phyloP scores from a whole-genome alignment of 306 rosid species.

The Calophaca sinica region DNA sequence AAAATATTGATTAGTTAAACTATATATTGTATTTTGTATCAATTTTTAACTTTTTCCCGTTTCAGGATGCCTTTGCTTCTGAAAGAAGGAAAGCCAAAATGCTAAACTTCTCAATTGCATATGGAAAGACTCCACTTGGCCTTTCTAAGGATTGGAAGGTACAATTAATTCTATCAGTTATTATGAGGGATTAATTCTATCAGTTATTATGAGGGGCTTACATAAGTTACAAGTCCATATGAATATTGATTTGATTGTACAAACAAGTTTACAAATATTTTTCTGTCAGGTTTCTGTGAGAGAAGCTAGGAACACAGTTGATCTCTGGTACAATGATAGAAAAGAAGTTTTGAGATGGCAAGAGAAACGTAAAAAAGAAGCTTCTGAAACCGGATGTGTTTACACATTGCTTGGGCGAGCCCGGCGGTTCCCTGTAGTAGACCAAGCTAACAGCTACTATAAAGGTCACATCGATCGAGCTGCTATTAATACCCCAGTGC shows the following conservation, averaged over 20 bases:
- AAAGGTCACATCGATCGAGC: slow-evolving; percentile 97
- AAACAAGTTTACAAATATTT: slow-evolving; percentile 17
- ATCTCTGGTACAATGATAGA: slow-evolving; percentile 90
- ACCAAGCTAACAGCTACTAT: slow-evolving; percentile 54
- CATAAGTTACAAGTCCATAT: neutral
- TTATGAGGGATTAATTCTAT: slow-evolving; percentile 28
- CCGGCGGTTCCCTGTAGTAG: slow-evolving; percentile 73
- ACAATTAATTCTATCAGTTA: slow-evolving; percentile 38
- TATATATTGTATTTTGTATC: slow-evolving; percentile 12
- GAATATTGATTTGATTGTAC: slow-evolving; percentile 35
- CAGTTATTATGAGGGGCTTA: slow-evolving; percentile 17
- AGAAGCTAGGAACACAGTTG: slow-evolving; percentile 84
- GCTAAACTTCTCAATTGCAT: slow-evolving; percentile 98
- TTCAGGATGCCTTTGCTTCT: slow-evolving; percentile 88
- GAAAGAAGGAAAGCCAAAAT: slow-evolving; percentile 98
- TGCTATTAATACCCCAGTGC: slow-evolving; percentile 97
- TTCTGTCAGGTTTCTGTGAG: slow-evolving; percentile 76
- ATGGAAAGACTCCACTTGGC: slow-evolving; percentile 94
- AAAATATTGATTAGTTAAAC: slow-evolving; percentile 13
- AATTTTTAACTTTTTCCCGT: slow-evolving; percentile 14
- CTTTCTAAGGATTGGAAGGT: slow-evolving; percentile 99
- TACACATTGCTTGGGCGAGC: slow-evolving; percentile 88
- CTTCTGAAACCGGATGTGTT: slow-evolving; percentile 55
- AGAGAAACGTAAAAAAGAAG: slow-evolving; percentile 76
- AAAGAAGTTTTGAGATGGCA: slow-evolving; percentile 90